Percentiles rank a stretch among this genome's conserved stretches.
Evolutionary conservation across 2,329 filamentous ascomycete genomes (phyloP).

Genomic region (Pseudogymnoascus sp.): DNA sequence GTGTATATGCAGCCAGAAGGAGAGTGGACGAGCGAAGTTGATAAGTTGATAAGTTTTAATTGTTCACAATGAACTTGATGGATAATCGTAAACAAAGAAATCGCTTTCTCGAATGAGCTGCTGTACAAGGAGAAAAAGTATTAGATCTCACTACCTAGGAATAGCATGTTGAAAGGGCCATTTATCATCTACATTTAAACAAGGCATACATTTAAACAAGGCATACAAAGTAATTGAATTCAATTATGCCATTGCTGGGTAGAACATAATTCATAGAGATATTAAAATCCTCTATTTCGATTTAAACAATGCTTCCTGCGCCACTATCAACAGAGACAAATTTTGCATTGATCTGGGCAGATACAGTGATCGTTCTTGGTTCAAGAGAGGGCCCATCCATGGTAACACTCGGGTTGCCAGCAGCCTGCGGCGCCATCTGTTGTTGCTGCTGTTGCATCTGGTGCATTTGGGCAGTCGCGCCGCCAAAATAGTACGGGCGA

Average conservation of each 20-base stretch:
- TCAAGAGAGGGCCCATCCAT: conserved; percentile 15
- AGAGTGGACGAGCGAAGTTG: not conserved
- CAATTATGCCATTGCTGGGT: too few relatives aligned
- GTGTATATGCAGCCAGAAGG: not conserved
- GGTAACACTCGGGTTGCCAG: not conserved
- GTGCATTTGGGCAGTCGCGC: not conserved
- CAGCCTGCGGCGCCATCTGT: not conserved
- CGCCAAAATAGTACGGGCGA: not conserved
- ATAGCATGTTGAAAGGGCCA: not conserved
- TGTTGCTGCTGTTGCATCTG: not conserved
- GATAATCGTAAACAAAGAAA: not conserved
- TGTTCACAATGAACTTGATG: too few relatives aligned
- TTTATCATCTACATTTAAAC: not conserved
- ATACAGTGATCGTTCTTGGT: conserved; percentile 17
- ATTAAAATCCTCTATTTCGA: not conserved
- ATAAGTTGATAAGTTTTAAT: not conserved
- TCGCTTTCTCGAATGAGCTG: too few relatives aligned
- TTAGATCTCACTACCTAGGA: not conserved
- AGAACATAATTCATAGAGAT: not conserved
- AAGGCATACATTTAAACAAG: not conserved
- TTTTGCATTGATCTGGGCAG: conserved; percentile 17
- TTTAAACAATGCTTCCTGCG: not conserved
- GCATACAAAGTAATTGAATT: not conserved
- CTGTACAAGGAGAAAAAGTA: not conserved
- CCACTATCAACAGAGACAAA: conserved; percentile 12